Base-by-base conservation (phyloP, 345 rosid genomes). In the Gossypium stocksii region DNA sequence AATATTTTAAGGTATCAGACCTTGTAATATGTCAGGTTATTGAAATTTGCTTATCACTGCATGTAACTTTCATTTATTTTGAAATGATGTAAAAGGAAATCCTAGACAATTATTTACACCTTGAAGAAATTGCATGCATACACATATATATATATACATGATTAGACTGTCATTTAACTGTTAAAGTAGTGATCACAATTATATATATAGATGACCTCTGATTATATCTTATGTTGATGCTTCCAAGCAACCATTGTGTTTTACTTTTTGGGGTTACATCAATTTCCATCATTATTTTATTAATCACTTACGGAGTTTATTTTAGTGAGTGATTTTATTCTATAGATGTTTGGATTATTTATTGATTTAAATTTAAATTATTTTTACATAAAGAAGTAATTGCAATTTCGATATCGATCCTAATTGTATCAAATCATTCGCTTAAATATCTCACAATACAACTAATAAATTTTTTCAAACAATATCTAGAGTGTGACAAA, bases 161-260 rank as follows among this genome's bases (percentile, higher is more conserved):
- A 29, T 29, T 34, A 34, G 7, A 34, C 41, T 34, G 51, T 49
- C 53, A 13, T 14, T 51, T 14, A 51, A 51, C 54, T 51, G 4
- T 22, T 67, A n/a, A 46, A 34, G 71, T 20, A 8, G 4, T 9
- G n/a, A 4, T 49, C n/a, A n/a, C n/a, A 49, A 2, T 66, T 22
- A 6, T 46, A 11, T 46, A 9, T 2, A 46, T 11, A 46, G 13
- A 2, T 17, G 9, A 45, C 54, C 19, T 15, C 54, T 15, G 54
- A 52, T 9, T 70, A 9, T 56, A 20, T 67, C 38, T 63, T 20
- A 71, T 75, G 70, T 45, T 61, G 19, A 56, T 74, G 75, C 81
- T 84, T 79, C 71, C 51, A 84, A 74, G 86, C 81, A 81, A 84
- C 80, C 54, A 51, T 51, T 1, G n/a, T 51, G 16, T 16, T 51